Conservation (phyloP, 73 alveolate species). For the Stentor roeselii region DNA sequence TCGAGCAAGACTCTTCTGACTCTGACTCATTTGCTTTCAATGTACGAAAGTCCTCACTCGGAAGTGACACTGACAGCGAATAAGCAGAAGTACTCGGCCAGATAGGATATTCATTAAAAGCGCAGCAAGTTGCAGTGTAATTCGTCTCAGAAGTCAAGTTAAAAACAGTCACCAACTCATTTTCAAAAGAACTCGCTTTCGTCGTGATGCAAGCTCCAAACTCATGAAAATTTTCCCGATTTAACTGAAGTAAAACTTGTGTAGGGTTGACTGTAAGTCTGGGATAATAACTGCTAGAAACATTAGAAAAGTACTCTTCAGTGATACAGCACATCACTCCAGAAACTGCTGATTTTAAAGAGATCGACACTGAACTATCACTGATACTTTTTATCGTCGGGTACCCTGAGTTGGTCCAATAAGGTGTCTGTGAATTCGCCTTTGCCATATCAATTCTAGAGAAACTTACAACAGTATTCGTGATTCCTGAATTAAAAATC, state of each 20-base stretch:
- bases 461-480: neutral
- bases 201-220: neutral
- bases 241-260: neutral
- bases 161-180: too few relatives aligned
- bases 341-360: neutral
- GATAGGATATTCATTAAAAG: neutral
- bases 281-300: too few relatives aligned
- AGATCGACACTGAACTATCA: neutral
- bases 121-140: neutral
- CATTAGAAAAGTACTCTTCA: neutral
- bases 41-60: neutral
- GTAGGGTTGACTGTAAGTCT: neutral
- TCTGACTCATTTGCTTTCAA: neutral
- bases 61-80: neutral
- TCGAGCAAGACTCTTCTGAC: neutral
- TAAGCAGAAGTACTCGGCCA: neutral
- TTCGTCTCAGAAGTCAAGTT: neutral
- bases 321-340: neutral
- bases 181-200: neutral
- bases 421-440: neutral
- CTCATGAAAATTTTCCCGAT: neutral
- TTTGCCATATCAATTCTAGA: neutral
- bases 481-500: neutral
- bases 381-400: neutral
- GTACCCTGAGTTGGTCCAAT: conserved; percentile 1